Percentiles rank a stretch among this genome's conserved stretches.
These are phyloP conservation scores for Candida taoyuanica DNA, from an alignment of 805 yeast species.

Conservation along the genomic window DNA sequence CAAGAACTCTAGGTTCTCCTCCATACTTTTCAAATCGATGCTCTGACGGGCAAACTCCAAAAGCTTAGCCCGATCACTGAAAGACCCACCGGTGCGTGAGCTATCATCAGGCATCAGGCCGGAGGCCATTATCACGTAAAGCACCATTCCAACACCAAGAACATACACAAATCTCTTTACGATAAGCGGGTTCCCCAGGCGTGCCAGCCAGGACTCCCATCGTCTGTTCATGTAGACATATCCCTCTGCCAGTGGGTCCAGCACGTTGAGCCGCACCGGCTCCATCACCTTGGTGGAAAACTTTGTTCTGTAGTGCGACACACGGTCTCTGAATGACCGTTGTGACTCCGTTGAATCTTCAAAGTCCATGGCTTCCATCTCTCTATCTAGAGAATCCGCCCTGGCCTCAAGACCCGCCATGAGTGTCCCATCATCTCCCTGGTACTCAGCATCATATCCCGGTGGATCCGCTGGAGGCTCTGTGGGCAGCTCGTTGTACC, in stretches of 20 bases:
- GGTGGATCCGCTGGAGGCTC: constrained; percentile 31
- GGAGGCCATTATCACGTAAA: constrained; percentile 54
- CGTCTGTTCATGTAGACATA: constrained; percentile 33
- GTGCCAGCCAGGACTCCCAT: constrained; percentile 54
- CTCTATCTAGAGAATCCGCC: constrained; percentile 17
- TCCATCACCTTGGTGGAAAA: constrained; percentile 8
- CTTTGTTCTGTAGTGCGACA: constrained; percentile 10
- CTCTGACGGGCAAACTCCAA: constrained; percentile 43
- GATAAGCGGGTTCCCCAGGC: constrained; percentile 82
- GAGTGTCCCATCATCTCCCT: constrained; percentile 1
- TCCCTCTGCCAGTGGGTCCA: constrained; percentile 44
- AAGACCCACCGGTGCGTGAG: constrained; percentile 46
- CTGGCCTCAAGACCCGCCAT: constrained; percentile 3
- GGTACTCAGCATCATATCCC: constrained; percentile 17
- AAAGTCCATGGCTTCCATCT: constrained; percentile 39
- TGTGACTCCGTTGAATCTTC: constrained; percentile 1
- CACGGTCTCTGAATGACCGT: constrained; percentile 17
- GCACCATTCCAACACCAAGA: constrained; percentile 50
- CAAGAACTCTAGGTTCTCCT: constrained; percentile 25
- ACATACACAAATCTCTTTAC: constrained; percentile 75
- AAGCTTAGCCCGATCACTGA: constrained; percentile 55
- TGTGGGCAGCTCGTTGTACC: constrained; percentile 8
- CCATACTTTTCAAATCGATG: constrained; percentile 42
- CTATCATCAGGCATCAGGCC: constrained; percentile 46
- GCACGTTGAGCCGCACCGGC: constrained; percentile 25